phyloP scores from a whole-genome alignment of 2,329 filamentous ascomycete genomes.

The Apiospora kogelbergensis region DNA sequence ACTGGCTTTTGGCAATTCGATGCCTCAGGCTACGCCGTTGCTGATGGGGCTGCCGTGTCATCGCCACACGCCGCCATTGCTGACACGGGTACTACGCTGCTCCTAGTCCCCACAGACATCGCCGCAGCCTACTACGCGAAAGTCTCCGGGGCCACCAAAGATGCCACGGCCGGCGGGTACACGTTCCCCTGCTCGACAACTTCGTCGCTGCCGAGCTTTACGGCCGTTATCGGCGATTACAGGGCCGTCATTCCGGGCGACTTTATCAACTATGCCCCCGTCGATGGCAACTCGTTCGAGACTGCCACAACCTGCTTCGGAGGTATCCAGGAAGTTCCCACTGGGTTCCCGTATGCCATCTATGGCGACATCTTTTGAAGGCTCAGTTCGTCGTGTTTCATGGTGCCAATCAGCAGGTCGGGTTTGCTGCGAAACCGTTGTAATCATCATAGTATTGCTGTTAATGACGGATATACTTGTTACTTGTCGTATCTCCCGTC shows the following conservation, averaged over 20 bases:
- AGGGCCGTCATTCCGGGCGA: conserved; percentile 63
- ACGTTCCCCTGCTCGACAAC: conserved; percentile 57
- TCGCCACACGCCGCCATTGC: conserved; percentile 65
- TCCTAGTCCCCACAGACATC: conserved; percentile 60
- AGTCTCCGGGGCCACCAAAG: conserved; percentile 61
- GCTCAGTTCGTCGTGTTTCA: conserved; percentile 61
- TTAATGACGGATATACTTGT: neutral
- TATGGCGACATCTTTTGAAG: conserved; percentile 65
- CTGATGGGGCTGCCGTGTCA: conserved; percentile 50
- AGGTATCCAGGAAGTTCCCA: conserved; percentile 66
- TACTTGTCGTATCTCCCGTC: neutral
- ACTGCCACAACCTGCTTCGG: conserved; percentile 49
- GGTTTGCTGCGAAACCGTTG: conserved; percentile 34
- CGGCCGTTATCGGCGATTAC: conserved; percentile 62
- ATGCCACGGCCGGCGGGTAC: conserved; percentile 59
- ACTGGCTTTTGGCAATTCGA: conserved; percentile 69
- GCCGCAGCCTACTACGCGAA: conserved; percentile 62
- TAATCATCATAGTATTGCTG: neutral
- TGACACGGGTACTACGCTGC: conserved; percentile 71
- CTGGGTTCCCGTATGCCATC: conserved; percentile 59
- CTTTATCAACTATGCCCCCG: conserved; percentile 58
- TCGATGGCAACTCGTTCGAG: conserved; percentile 34
- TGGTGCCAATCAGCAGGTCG: conserved; percentile 33
- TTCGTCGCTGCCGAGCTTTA: conserved; percentile 57
- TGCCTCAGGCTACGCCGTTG: conserved; percentile 57